A percentile compares a stretch with the other conserved stretches of the same genome.
Evolutionary conservation across 2,329 filamentous ascomycete species (phyloP).

Genomic region (Aspergillus fumigatus): DNA sequence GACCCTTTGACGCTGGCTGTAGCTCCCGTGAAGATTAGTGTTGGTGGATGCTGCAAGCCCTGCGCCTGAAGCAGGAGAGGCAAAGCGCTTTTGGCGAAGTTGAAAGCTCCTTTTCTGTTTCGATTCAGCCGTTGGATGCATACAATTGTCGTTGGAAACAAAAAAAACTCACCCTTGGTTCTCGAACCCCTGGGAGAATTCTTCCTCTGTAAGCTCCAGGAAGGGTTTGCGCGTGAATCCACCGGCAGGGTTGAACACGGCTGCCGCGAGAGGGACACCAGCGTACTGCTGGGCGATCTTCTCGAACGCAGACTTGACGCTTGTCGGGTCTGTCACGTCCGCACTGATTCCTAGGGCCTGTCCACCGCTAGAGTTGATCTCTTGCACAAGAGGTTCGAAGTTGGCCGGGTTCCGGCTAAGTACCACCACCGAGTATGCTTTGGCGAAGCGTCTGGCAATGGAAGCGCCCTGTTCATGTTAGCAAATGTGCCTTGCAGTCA

Average conservation of each 20-base stretch:
- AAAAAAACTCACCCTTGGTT: constrained; percentile 44
- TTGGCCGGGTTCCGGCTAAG: constrained; percentile 56
- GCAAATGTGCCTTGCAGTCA: neutral
- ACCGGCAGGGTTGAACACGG: constrained; percentile 59
- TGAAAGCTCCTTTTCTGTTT: constrained; percentile 58
- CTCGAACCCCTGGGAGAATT: constrained; percentile 50
- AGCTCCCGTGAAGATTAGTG: constrained; percentile 80
- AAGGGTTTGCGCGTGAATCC: constrained; percentile 57
- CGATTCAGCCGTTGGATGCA: neutral
- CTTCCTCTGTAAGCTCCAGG: constrained; percentile 55
- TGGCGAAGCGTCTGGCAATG: constrained; percentile 56
- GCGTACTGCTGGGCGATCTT: constrained; percentile 52
- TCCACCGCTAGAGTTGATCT: constrained; percentile 57
- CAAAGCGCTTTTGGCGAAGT: constrained; percentile 68
- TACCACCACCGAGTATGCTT: constrained; percentile 55
- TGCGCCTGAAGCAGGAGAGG: constrained; percentile 63
- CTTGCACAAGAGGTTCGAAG: constrained; percentile 52
- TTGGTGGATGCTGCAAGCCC: constrained; percentile 61
- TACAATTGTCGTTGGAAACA: neutral
- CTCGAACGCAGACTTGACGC: constrained; percentile 51
- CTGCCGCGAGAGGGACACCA: constrained; percentile 44
- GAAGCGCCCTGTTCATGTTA: constrained; percentile 54
- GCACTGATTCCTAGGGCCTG: constrained; percentile 58
- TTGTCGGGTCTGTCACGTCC: constrained; percentile 51
- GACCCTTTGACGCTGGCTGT: constrained; percentile 74